These are phyloP conservation scores for Elymus sibiricus DNA, from an alignment of 176 grass and related monocot species.

Conservation along the genomic window DNA sequence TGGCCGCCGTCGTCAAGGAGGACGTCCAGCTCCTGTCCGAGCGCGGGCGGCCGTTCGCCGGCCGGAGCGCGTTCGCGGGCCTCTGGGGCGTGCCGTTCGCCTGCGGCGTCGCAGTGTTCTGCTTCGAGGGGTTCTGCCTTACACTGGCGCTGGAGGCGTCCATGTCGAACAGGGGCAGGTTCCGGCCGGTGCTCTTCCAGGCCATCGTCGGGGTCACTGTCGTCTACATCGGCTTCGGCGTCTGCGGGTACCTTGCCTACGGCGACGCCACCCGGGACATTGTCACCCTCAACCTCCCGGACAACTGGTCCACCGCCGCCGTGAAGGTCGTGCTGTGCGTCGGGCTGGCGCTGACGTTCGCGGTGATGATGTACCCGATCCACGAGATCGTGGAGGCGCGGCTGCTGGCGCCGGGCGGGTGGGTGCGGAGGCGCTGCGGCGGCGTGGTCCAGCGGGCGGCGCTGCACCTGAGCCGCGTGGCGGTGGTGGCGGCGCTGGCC, in stretches of 20 bases:
- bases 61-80: conserved; percentile 42
- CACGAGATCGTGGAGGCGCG: conserved; percentile 84
- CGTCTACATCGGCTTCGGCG: conserved; percentile 65
- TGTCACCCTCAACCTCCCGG: conserved; percentile 76
- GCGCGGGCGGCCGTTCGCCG: conserved; percentile 28
- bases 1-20: conserved; percentile 75
- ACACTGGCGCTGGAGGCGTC: conserved; percentile 82
- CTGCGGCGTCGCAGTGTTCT: conserved; percentile 74
- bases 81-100: conserved; percentile 72
- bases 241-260: conserved; percentile 82
- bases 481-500: conserved; percentile 48
- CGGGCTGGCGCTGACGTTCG: conserved; percentile 81
- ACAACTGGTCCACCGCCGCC: conserved; percentile 52
- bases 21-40: conserved; percentile 45
- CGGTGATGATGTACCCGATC: conserved; percentile 88
- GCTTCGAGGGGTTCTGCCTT: conserved; percentile 91
- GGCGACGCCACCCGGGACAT: conserved; percentile 82
- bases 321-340: conserved; percentile 83
- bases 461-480: conserved; percentile 58
- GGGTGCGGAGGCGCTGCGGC: conserved; percentile 24
- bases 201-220: conserved; percentile 56
- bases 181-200: conserved; percentile 55
- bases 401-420: conserved; percentile 35
- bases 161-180: conserved; percentile 56
- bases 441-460: conserved; percentile 9